Conservation (phyloP, 129 eudicot species). For the Silybum marianum region DNA sequence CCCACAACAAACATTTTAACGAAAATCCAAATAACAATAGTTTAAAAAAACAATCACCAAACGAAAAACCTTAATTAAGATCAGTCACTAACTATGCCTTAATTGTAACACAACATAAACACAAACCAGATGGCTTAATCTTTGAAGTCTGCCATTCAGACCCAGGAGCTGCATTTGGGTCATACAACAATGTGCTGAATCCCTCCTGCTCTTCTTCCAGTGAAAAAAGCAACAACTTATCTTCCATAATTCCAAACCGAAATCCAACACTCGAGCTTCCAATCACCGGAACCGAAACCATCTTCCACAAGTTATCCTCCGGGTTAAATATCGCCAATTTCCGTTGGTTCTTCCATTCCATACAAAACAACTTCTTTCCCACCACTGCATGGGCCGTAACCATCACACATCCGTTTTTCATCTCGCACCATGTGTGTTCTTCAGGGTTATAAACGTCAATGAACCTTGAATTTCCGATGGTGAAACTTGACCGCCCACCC, state of each 20-base stretch:
- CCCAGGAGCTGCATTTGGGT: conserved; percentile 78
- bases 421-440: conserved; percentile 70
- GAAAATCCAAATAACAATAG: not conserved
- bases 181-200: conserved; percentile 64
- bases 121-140: conserved; percentile 77
- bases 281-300: conserved; percentile 75
- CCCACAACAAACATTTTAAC: not conserved
- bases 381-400: conserved; percentile 94
- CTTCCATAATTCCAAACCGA: conserved; percentile 79
- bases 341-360: conserved; percentile 95
- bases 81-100: conserved; percentile 56
- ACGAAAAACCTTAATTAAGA: not conserved
- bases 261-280: conserved; percentile 85
- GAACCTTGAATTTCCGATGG: conserved; percentile 92
- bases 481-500: conserved; percentile 97
- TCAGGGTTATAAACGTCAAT: conserved; percentile 81
- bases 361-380: conserved; percentile 79
- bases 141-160: conserved; percentile 74
- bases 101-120: conserved; percentile 84
- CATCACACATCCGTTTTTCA: conserved; percentile 98
- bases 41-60: not conserved
- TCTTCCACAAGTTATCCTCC: conserved; percentile 74
- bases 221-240: conserved; percentile 69
- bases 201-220: conserved; percentile 56
- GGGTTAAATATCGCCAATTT: conserved; percentile 68